These are phyloP conservation scores for Coffea eugenioides DNA, from an alignment of 257 asterid species.

Conservation along the genomic window DNA sequence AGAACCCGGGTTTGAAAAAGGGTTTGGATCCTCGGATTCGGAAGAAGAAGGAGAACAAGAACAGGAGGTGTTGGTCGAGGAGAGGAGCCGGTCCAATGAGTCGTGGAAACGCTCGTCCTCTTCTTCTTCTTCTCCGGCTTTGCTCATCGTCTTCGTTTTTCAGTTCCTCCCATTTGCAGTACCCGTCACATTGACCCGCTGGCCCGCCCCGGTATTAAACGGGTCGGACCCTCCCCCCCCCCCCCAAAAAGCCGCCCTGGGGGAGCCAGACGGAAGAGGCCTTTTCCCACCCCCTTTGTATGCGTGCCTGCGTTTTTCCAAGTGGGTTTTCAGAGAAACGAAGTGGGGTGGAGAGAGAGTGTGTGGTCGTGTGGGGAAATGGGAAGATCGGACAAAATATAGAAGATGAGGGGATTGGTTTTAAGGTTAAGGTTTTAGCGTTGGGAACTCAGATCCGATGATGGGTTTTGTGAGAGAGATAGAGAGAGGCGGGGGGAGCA, in stretches of 20 bases:
- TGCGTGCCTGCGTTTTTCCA: too few species aligned
- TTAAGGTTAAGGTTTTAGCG: slow-evolving; percentile 24
- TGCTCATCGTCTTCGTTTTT: slow-evolving; percentile 55
- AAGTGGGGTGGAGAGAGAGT: slow-evolving; percentile 11
- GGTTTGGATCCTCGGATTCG: slow-evolving; percentile 48
- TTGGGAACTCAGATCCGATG: slow-evolving; percentile 71
- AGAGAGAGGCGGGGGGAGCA: not conserved
- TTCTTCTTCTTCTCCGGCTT: slow-evolving; percentile 44
- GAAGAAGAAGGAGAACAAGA: slow-evolving; percentile 61
- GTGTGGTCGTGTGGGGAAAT: slow-evolving; percentile 28
- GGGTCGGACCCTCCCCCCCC: slow-evolving; percentile 28
- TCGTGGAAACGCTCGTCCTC: slow-evolving; percentile 66
- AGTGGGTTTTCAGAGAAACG: slow-evolving; percentile 4
- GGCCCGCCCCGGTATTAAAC: slow-evolving; percentile 28
- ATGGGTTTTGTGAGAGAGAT: slow-evolving; percentile 34
- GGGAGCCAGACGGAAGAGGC: not conserved
- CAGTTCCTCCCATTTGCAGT: slow-evolving; percentile 36
- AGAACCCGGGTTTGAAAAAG: slow-evolving; percentile 27
- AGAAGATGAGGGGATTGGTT: slow-evolving; percentile 26
- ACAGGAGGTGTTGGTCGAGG: slow-evolving; percentile 75
- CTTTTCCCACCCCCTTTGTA: not conserved
- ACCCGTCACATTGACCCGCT: slow-evolving; percentile 40
- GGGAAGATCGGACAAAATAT: slow-evolving; percentile 53
- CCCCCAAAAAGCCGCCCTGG: slow-evolving; percentile 2
- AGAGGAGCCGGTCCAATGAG: slow-evolving; percentile 74